Evolutionary conservation across 306 rosid genomes (phyloP), one percentile per base, ranked within the genome.

Genomic region (Bauhinia variegata): DNA sequence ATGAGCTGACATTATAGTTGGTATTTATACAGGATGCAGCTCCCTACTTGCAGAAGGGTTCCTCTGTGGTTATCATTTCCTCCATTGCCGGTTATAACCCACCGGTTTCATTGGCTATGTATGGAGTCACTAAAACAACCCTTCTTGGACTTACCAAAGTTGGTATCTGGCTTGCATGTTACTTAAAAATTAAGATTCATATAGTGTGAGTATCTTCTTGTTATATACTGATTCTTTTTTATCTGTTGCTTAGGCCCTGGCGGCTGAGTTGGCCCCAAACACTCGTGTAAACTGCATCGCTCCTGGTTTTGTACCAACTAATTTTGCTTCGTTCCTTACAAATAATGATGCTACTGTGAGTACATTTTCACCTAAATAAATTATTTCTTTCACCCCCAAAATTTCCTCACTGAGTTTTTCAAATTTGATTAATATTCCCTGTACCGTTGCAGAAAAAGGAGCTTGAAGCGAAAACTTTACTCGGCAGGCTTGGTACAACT

Each of bases 41-140:
- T 70, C 87, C 95, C 73, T 81, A 90, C 87, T 46, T 93, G 89
- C 63, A 52, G 11, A 87, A 78, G 51, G 95, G 95, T 49, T 90
- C 99, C 59, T 83, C 99, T 5, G 92, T 93, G 6, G 84, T 93
- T 71, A 54, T 93, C 30, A 80, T 93, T 79, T 93, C 99, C 55
- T 93, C 99, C 10, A 86, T 93, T 32, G 71, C 89, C 17, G 97
- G 83, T 50, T 95, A 9, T 84, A 41, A 86, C 16, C 97, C 97
- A n/a, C 80, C 87, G 6, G 36, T 89, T 66, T 15, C 88, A 71
- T 56, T 90, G 96, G 96, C 97, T 75, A 88, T 95, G 99, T 95
- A 95, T 78, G 99, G 97, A 37, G 99, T 95, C 68, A 90, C 99
- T 68, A 95, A 95, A 79, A 95, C 99, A 10, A 97, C 97, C 39